Evolutionary conservation across 2,329 filamentous ascomycete species (phyloP), one percentile per base, ranked within the genome.

Genomic region (Rhinocladiella similis): DNA sequence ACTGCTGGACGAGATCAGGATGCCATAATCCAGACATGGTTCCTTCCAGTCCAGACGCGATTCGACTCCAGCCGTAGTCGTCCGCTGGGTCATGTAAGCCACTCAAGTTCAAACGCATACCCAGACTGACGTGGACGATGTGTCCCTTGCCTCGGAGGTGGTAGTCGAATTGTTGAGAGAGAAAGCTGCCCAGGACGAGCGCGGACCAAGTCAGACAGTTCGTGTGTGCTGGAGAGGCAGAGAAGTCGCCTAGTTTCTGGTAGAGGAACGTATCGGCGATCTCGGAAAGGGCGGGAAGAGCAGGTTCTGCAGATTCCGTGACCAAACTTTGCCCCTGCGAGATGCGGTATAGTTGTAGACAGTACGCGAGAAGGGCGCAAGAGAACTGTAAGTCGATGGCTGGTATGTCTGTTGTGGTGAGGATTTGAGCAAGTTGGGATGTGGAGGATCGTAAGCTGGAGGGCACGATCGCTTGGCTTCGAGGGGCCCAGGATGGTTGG

Each of bases 251-350:
- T 3, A 56, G 46, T 29, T 53, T 56, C 48, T 56, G 36, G 49
- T 60, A 52, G 22, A 60, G 50, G n/a, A 60, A 60, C 22, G 57
- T 55, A 18, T 53, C 50, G 16, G 45, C 57, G 12, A 56, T 20
- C 20, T 56, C 39, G 13, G n/a, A n/a, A 4, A 51, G 29, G 1
- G 16, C 16, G 16, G 29, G 55, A 5, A 50, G 36, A n/a, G 25
- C 16, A 18, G 14, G 41, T 16, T n/a, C 13, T 18, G 19, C 53
- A 13, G 7, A 16, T 20, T 3, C 9, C 29, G 10, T 10, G 3
- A 33, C 29, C 6, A 12, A 9, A 33, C 29, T 12, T 33, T 33
- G 29, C 29, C 10, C 16, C 9, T 19, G 20, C 5, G n/a, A 25
- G n/a, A 55, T 5, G 16, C 10, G 19, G 19, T 33, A 20, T n/a